These are phyloP conservation scores for Passiflora organensis DNA, from an alignment of 345 rosid species.

Conservation along the genomic window DNA sequence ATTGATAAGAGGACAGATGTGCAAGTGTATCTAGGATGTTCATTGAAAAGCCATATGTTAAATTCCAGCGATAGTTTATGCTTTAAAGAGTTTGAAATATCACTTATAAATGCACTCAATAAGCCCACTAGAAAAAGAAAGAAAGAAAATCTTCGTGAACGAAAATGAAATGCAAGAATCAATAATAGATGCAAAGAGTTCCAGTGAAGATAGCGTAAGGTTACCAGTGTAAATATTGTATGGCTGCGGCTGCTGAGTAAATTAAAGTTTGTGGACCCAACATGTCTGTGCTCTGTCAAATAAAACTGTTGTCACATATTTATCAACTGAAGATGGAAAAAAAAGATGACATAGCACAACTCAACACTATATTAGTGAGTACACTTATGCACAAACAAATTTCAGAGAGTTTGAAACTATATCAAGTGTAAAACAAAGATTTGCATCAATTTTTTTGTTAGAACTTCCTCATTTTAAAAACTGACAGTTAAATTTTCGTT, in stretches of 20 bases:
- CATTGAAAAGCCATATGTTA: too few species aligned
- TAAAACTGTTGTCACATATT: conserved; percentile 1
- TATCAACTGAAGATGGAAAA: neutral
- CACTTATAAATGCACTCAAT: conserved; percentile 1
- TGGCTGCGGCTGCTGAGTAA: conserved; percentile 99
- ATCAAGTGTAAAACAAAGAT: neutral
- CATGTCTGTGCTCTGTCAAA: conserved; percentile 90
- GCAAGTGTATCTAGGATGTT: too few species aligned
- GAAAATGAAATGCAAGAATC: conserved; percentile 11
- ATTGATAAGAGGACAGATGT: too few species aligned
- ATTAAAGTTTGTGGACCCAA: conserved; percentile 97
- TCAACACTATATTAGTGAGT: too few species aligned
- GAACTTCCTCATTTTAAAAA: neutral
- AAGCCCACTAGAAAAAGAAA: too few species aligned
- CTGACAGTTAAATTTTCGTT: too few species aligned
- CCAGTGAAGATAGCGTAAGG: conserved; percentile 16
- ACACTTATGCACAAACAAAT: too few species aligned
- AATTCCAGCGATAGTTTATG: too few species aligned
- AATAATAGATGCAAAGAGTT: conserved; percentile 11
- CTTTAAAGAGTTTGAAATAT: neutral
- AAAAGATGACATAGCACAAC: neutral
- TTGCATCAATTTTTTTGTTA: neutral
- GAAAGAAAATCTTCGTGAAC: neutral
- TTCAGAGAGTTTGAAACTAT: neutral
- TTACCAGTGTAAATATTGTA: conserved; percentile 98